These are phyloP conservation scores for Alternaria incomplexa DNA, from an alignment of 2,329 filamentous ascomycete genomes.

Conservation along the genomic window DNA sequence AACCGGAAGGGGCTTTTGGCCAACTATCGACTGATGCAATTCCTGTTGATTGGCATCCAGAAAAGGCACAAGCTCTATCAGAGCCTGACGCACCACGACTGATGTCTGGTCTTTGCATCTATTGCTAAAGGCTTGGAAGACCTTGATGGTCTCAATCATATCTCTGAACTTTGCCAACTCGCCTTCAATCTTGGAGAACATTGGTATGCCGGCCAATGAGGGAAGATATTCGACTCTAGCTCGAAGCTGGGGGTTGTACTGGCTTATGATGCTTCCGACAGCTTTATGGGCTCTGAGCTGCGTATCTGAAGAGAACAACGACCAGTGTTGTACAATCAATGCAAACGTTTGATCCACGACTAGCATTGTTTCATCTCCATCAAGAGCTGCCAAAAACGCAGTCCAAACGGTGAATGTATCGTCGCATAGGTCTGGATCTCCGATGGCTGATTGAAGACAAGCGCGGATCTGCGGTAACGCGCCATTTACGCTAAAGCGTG, in stretches of 20 bases:
- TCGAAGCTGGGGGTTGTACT: constrained; percentile 66
- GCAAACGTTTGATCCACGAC: constrained; percentile 90
- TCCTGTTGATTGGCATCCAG: constrained; percentile 76
- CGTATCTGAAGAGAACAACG: constrained; percentile 65
- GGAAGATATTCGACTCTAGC: constrained; percentile 78
- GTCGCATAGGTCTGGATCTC: constrained; percentile 75
- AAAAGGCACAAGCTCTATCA: constrained; percentile 77
- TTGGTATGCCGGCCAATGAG: constrained; percentile 72
- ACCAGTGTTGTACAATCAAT: constrained; percentile 83
- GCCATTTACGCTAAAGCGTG: constrained; percentile 73
- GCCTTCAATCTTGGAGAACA: constrained; percentile 70
- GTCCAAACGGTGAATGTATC: constrained; percentile 85
- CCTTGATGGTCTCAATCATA: constrained; percentile 69
- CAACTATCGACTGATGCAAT: constrained; percentile 78
- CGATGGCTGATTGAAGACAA: constrained; percentile 85
- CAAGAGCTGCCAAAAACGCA: constrained; percentile 73
- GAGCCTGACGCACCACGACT: constrained; percentile 80
- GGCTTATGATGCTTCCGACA: constrained; percentile 69
- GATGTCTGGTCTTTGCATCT: constrained; percentile 83
- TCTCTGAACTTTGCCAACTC: constrained; percentile 70
- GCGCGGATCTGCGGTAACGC: constrained; percentile 93
- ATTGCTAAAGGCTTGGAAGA: constrained; percentile 73
- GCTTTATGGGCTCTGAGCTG: constrained; percentile 66
- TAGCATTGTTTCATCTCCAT: constrained; percentile 75
- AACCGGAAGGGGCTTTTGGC: constrained; percentile 81